Percentiles rank a stretch among this genome's conserved stretches.
These are phyloP conservation scores for Hibiscus trionum DNA, from an alignment of 345 rosid species.

Conservation along the genomic window DNA sequence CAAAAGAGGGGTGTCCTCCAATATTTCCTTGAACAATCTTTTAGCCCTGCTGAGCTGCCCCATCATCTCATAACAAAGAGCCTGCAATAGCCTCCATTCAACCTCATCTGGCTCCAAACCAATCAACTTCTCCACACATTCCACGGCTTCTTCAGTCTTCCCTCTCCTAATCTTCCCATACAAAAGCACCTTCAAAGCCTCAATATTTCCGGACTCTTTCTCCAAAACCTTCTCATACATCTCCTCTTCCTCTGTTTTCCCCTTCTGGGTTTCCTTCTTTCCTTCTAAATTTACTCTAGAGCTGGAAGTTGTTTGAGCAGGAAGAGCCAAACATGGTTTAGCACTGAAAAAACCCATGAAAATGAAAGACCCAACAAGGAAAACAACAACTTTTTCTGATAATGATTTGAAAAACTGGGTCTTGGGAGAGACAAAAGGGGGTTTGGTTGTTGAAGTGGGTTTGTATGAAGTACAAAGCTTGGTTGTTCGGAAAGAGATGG, in stretches of 20 bases:
- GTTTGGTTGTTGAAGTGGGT: constrained; percentile 19
- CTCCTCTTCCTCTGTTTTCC: constrained; percentile 35
- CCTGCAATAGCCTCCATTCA: constrained; percentile 89
- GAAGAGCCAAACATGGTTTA: constrained; percentile 42
- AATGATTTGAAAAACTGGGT: constrained; percentile 19
- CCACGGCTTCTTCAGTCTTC: constrained; percentile 50
- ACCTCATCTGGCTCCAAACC: constrained; percentile 58
- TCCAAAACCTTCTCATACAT: constrained; percentile 60
- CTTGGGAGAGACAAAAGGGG: constrained; percentile 19
- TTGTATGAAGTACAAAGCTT: constrained; percentile 18
- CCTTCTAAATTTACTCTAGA: constrained; percentile 19
- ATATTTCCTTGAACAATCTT: constrained; percentile 53
- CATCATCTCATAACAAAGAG: constrained; percentile 75
- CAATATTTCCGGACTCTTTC: constrained; percentile 57
- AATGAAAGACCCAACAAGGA: constrained; percentile 52
- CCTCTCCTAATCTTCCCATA: constrained; percentile 77
- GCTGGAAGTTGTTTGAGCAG: constrained; percentile 18
- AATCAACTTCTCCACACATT: constrained; percentile 54
- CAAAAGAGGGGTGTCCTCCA: constrained; percentile 65
- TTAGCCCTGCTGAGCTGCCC: constrained; percentile 62
- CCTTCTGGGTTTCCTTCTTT: constrained; percentile 27
- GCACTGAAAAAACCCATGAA: constrained; percentile 39
- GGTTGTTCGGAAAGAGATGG: constrained; percentile 9
- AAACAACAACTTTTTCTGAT: constrained; percentile 32
- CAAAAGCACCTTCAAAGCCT: constrained; percentile 66